Evolutionary conservation across 305 asterid species (phyloP), one percentile per base, ranked within the genome.

Genomic region (Solanum aculeatissimum): DNA sequence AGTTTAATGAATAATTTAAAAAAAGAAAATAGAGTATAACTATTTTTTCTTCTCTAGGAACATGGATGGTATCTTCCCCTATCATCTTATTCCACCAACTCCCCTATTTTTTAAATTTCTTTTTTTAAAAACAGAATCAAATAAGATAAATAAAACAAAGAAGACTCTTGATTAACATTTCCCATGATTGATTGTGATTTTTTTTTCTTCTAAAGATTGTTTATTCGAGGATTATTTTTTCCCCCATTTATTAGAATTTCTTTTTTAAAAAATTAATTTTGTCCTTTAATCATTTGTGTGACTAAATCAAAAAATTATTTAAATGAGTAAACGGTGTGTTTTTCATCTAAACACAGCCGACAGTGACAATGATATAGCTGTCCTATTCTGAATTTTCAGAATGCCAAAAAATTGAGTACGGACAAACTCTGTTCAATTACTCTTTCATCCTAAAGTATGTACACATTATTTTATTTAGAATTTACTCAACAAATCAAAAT

Each of bases 341-440:
- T 54, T 83, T 68, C 69, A 82, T 87, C 83, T 83, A 65, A 69
- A 54, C 77, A 45, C 85, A 80, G 87, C 93, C 94, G 94, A 88
- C 92, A 90, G 47, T 87, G 89, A 32, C 89, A 89, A 90, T 89
- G 84, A 91, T 89, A 87, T 83, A 89, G 77, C 49, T 83, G 86
- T 88, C 85, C 49, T 87, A 88, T 81, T 21, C 82, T 72, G 78
- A 81, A 29, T 15, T 51, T 75, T n/a, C 77, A 63, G 84, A 71
- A 89, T 80, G 84, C 42, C 45, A 23, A 45, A 60, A 15, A 42
- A 45, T 43, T 40, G 47, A 81, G 58, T 42, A 81, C 16, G 77
- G 77, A 62, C 62, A 81, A 43, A 81, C 58, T 40, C 15, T 9
- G 62, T 29, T 81, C 40, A 35, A 35, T 35, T 35, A 35, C 40